A percentile compares a stretch with the other conserved stretches of the same genome.
These are phyloP conservation scores for Daedalea quercina DNA, from an alignment of 768 basidiomycete species.

Conservation along the genomic window DNA sequence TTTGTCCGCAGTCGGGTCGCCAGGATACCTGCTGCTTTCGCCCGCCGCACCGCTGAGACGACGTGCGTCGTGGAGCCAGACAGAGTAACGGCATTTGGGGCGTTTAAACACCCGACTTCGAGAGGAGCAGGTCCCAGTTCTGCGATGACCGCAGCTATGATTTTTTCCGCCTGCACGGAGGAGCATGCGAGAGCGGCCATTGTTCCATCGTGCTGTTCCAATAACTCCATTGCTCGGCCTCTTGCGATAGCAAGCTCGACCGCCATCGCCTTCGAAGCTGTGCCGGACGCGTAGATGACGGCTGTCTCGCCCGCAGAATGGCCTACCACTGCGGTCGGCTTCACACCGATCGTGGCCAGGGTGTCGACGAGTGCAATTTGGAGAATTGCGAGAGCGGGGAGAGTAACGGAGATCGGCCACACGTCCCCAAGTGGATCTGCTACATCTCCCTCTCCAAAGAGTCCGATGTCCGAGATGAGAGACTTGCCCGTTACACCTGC, in stretches of 20 bases:
- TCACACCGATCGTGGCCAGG: constrained; percentile 27
- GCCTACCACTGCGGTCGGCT: constrained; percentile 34
- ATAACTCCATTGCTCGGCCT: constrained; percentile 26
- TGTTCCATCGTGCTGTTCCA: constrained; percentile 28
- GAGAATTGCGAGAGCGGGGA: constrained; percentile 37
- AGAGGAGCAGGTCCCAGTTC: constrained; percentile 19
- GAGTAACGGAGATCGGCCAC: constrained; percentile 30
- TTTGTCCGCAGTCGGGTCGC: constrained; percentile 30
- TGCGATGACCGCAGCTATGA: constrained; percentile 18
- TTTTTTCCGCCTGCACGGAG: constrained; percentile 17
- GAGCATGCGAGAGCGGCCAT: constrained; percentile 40
- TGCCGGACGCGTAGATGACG: constrained; percentile 36
- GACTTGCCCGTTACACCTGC: constrained; percentile 26
- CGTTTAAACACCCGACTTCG: constrained; percentile 37
- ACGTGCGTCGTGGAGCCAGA: constrained; percentile 22
- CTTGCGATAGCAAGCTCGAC: constrained; percentile 38
- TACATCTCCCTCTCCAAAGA: constrained; percentile 23
- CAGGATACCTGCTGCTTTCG: constrained; percentile 23
- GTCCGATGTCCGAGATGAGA: constrained; percentile 28
- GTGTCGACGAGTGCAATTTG: constrained; percentile 42
- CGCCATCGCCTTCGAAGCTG: constrained; percentile 32
- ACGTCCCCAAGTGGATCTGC: constrained; percentile 8
- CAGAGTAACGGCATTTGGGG: constrained; percentile 29
- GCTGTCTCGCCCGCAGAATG: constrained; percentile 46
- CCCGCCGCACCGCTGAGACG: constrained; percentile 25